These are phyloP conservation scores for Sphagnum contortum DNA, from an alignment of 225 moss, liverwort and hornwort species.

Conservation along the genomic window DNA sequence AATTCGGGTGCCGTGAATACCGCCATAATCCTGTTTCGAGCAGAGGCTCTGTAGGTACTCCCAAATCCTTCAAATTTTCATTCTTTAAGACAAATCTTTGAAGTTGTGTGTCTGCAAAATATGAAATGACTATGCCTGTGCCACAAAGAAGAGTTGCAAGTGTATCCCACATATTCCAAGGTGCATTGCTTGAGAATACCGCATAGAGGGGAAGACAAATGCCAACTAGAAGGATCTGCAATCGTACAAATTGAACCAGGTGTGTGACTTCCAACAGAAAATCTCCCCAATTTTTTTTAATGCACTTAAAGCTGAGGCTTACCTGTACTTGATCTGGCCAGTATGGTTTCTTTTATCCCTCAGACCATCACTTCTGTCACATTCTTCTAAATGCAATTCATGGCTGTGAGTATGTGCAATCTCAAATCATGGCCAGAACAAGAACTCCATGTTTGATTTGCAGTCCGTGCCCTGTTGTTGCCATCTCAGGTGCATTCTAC, in stretches of 20 bases:
- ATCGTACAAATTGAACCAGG: background rate
- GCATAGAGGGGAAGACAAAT: slow-evolving; percentile 74
- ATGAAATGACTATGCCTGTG: slow-evolving; percentile 43
- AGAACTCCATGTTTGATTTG: no score
- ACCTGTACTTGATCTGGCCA: no score
- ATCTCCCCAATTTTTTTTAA: no score
- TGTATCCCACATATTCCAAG: slow-evolving; percentile 62
- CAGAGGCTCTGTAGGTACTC: slow-evolving; percentile 46
- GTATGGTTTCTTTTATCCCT: no score
- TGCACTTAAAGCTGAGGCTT: no score
- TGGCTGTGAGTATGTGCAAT: no score
- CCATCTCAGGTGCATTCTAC: no score
- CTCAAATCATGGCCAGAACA: no score
- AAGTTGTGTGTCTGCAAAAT: slow-evolving; percentile 72
- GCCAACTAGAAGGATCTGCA: slow-evolving; percentile 72
- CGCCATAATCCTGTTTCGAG: slow-evolving; percentile 65
- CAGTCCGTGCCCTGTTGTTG: no score
- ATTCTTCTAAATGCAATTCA: no score
- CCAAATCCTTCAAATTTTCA: slow-evolving; percentile 35
- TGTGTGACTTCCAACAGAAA: no score
- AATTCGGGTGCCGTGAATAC: slow-evolving; percentile 90
- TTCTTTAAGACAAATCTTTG: slow-evolving; percentile 57
- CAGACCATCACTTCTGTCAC: no score
- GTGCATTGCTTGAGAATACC: slow-evolving; percentile 28
- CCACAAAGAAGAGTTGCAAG: slow-evolving; percentile 42